Base-by-base conservation (phyloP, 129 eudicot genomes). In the Escallonia herrerae region DNA sequence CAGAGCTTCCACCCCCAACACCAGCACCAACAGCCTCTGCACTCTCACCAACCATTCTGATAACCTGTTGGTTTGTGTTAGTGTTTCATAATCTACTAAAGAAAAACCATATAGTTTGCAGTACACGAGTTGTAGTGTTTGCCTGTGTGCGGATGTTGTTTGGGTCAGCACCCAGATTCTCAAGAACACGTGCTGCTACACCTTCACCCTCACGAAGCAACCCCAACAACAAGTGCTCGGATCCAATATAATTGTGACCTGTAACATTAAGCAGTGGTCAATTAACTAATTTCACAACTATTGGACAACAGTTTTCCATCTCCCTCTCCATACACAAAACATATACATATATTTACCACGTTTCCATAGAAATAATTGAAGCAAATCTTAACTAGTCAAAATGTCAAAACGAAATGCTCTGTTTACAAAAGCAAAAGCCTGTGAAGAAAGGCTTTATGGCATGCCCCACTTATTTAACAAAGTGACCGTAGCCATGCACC, bases 201-300 rank as follows among this genome's bases (percentile, higher is more conserved):
- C 97, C 97, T 63, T 90, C 97, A 77, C 95, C 97, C 82, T 90
- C 95, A 58, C 97, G 91, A 60, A 90, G 91, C 81, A 90, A 82
- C 53, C 97, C 97, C 70, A 90, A 74, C 44, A 90, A 79, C 70
- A 90, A 76, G 73, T 90, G 97, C 81, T 90, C 97, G 0, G 97
- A 86, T 43, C 97, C 97, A 63, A 90, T 90, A 69, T 90, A 90
- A 64, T 83, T 86, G 70, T 90, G 95, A 59, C 97, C 97, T 90
- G 77, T 48, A 79, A 15, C 48, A 47, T 47, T 4, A 45, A 38
- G 14, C 40, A 74, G 43, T 9, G 14, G 47, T 38, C 7, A 70
- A 8, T n/a, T 41, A 39, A 54, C 12, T n/a, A n/a, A 11, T 49
- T 49, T 49, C 54, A 4, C 33, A 1, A 22, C 33, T 22, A 22